phyloP scores from a whole-genome alignment of 2,329 filamentous ascomycete species.

The Diaporthe destruens region DNA sequence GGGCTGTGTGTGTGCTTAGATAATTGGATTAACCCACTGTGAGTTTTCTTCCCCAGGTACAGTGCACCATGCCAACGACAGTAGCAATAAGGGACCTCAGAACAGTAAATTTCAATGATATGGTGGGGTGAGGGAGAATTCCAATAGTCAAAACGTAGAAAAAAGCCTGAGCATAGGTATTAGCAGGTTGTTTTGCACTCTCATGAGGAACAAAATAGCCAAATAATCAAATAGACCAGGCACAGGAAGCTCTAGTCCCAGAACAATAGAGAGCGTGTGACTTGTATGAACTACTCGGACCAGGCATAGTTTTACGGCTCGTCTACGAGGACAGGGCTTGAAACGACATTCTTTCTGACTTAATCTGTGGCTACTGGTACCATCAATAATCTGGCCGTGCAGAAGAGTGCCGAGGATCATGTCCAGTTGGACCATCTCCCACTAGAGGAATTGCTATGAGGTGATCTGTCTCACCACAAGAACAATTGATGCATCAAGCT shows the following conservation, averaged over 20 bases:
- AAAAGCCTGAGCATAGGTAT: not conserved
- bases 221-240: too few species aligned
- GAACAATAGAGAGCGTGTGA: not conserved
- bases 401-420: not conserved
- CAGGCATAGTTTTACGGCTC: not conserved
- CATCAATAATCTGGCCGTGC: not conserved
- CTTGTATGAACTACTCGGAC: not conserved
- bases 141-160: not conserved
- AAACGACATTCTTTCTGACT: not conserved
- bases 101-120: not conserved
- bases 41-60: not conserved
- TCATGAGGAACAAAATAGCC: too few species aligned
- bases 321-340: not conserved
- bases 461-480: too few species aligned
- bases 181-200: too few species aligned
- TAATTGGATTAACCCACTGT: not conserved
- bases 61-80: not conserved
- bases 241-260: not conserved
- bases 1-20: not conserved
- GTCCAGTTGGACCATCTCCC: not conserved
- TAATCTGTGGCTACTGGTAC: fast-evolving
- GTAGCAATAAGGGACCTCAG: not conserved
- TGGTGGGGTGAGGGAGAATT: not conserved
- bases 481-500: too few species aligned
- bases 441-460: not conserved